A percentile compares a stretch with the other conserved stretches of the same genome.
Conservation (phyloP, 257 asterid genomes). For the Cordia subcordata region DNA sequence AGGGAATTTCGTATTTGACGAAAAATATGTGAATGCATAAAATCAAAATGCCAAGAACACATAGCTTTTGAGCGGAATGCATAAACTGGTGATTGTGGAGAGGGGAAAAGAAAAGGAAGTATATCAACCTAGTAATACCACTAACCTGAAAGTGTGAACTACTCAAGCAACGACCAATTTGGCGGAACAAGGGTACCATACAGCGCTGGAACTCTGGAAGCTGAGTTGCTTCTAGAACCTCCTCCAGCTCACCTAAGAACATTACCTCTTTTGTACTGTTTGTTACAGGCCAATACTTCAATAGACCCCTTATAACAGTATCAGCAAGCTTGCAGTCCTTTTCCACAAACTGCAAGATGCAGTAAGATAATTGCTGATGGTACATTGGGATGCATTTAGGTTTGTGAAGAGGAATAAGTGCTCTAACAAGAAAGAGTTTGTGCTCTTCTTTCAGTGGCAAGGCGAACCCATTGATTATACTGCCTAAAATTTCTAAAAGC, state of each 20-base stretch:
- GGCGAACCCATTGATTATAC: conserved; percentile 69
- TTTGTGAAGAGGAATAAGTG: conserved; percentile 64
- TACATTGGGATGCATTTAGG: conserved; percentile 63
- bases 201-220: conserved; percentile 74
- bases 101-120: too few relatives aligned
- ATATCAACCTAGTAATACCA: conserved; percentile 3
- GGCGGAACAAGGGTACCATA: conserved; percentile 74
- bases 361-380: conserved; percentile 78
- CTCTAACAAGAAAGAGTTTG: conserved; percentile 60
- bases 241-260: conserved; percentile 82
- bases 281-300: conserved; percentile 79
- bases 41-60: too few relatives aligned
- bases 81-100: neutral
- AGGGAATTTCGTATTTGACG: too few relatives aligned
- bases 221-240: conserved; percentile 82
- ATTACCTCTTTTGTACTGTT: conserved; percentile 81
- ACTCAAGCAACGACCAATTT: conserved; percentile 58
- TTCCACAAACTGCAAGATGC: conserved; percentile 74
- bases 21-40: too few relatives aligned
- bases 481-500: conserved; percentile 60
- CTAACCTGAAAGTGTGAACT: conserved; percentile 83
- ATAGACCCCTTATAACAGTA: conserved; percentile 69
- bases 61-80: neutral
- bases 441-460: conserved; percentile 70
- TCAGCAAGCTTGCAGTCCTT: conserved; percentile 84